Evolutionary conservation across 73 alveolate species (phyloP).

Genomic region (Uronychia binucleata): DNA sequence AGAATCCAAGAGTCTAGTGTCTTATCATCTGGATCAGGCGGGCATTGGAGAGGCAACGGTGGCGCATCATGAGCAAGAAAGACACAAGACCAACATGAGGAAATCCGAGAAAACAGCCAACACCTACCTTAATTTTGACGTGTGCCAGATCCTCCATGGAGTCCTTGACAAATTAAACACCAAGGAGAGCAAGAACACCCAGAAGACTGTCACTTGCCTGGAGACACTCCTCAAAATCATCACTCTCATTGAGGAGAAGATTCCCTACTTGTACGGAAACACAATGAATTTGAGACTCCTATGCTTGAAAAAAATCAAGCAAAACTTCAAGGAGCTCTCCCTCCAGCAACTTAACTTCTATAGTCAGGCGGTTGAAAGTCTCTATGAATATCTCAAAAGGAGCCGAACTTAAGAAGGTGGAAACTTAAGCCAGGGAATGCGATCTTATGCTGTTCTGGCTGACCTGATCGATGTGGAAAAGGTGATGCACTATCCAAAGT

Average conservation of each 20-base stretch:
- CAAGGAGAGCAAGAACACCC: not conserved
- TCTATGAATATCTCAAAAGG: not conserved
- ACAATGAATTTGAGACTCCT: not conserved
- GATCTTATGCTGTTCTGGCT: not conserved
- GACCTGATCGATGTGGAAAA: not conserved
- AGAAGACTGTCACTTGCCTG: not conserved
- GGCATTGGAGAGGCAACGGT: no score
- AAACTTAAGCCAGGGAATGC: not conserved
- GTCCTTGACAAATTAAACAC: not conserved
- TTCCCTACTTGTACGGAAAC: not conserved
- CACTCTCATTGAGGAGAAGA: not conserved
- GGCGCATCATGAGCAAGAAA: no score
- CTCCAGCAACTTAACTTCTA: not conserved
- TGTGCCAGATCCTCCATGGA: not conserved
- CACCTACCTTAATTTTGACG: not conserved
- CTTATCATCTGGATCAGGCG: no score
- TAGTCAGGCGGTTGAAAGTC: not conserved
- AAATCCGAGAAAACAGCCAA: not conserved
- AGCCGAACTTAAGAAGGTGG: not conserved
- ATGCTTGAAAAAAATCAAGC: not conserved
- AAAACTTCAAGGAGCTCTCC: not conserved
- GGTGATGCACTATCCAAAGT: not conserved
- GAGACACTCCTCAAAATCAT: not conserved
- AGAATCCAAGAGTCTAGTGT: no score
- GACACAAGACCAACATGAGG: no score